Base-by-base conservation (phyloP, 148 eudicot genomes). In the Agrostemma githago region DNA sequence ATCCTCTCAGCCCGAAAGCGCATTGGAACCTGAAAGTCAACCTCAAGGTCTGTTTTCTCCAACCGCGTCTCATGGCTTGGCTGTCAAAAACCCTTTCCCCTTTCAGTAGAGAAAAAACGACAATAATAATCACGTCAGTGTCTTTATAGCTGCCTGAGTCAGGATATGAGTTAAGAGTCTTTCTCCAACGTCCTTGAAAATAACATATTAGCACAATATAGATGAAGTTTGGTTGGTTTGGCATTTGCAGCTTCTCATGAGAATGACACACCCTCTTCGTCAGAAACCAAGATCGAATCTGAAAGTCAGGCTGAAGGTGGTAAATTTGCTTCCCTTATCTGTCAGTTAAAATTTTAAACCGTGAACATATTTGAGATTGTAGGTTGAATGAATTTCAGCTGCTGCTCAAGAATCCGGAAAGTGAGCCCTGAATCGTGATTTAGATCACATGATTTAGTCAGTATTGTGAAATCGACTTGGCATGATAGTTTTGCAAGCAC, bases 1-100 rank as follows among this genome's bases (percentile, higher is more conserved):
- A 34, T 74, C 79, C 51, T 62, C 85, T 74, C 76, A 76, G 41
- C 70, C 72, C 44, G 88, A 82, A 68, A 75, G 63, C 78, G 76
- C 80, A 68, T 19, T 34, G 54, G 80, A 83, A 72, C 44, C 65
- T 12, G 79, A 76, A 66, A 76, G 67, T 76, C 86, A 41, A 48
- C 74, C 84, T 73, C 86, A 67, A 86, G 94, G 91, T 89, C 65
- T 8, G 70, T 77, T 57, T 20, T 66, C 72, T 14, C 20, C 16
- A 41, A 41, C 44, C 42, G 26, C 14, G 11, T 14, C 34, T 56
- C 40, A 65, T 68, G 21, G 59, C 34, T 41, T 15, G 4, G 40
- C 19, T 46, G n/a, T 70, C 38, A 5, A 65, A 20, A 60, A 40
- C 19, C 40, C 54, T 40, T 71, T 20, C 66, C 8, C 74, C 34